Evolutionary conservation across 2,329 filamentous ascomycete genomes (phyloP).

Genomic region (Fusarium cyanostomum): DNA sequence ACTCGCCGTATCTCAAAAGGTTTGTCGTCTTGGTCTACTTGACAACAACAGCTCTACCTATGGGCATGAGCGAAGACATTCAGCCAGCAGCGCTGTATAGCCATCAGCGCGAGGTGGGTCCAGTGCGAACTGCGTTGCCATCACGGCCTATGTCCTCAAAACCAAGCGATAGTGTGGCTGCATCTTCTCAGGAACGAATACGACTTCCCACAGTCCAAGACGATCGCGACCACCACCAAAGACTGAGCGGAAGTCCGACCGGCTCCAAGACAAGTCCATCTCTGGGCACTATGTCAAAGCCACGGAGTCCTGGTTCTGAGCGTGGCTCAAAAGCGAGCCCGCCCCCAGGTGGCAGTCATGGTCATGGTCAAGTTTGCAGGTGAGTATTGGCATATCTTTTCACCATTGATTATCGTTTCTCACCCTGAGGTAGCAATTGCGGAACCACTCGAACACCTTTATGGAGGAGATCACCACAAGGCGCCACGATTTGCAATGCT

Average conservation of each 20-base stretch:
- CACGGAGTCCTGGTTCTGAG: constrained; percentile 45
- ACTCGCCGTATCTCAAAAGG: background rate
- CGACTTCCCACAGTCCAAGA: constrained; percentile 40
- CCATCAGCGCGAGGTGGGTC: constrained; percentile 45
- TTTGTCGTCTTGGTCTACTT: constrained; percentile 7
- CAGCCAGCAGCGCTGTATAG: constrained; percentile 40
- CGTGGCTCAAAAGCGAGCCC: constrained; percentile 34
- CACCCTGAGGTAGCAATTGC: constrained; percentile 75
- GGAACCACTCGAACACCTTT: constrained; percentile 92
- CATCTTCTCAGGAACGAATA: constrained; percentile 32
- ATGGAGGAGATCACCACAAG: constrained; percentile 92
- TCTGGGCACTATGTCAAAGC: constrained; percentile 40
- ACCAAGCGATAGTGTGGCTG: constrained; percentile 35
- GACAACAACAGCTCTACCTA: constrained; percentile 14
- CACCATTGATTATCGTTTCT: constrained; percentile 2
- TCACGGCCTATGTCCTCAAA: constrained; percentile 51
- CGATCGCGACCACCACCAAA: constrained; percentile 26
- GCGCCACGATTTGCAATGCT: constrained; percentile 96
- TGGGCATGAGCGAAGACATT: constrained; percentile 47
- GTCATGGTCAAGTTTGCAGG: constrained; percentile 73
- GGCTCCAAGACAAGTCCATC: constrained; percentile 40
- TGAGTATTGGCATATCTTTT: constrained; percentile 49
- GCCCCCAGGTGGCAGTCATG: constrained; percentile 28
- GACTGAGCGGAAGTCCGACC: constrained; percentile 42
- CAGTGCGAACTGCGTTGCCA: constrained; percentile 50